Percentiles rank a stretch among this genome's conserved stretches.
Conservation (phyloP, 1,284 basidiomycete genomes). For the Coniophora puteana region DNA sequence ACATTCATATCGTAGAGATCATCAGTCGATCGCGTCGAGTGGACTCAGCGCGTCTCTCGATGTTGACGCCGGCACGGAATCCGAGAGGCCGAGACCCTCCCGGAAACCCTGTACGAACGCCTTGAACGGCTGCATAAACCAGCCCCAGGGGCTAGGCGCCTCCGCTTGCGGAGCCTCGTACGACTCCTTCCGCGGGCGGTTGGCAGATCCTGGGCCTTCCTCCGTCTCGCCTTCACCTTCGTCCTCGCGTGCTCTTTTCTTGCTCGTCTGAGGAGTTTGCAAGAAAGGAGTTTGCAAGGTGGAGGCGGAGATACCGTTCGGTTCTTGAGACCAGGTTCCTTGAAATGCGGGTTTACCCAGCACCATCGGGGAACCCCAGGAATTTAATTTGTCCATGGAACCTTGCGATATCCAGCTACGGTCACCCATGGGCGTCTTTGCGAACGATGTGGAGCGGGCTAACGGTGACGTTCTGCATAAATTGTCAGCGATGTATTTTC, state of each 20-base stretch:
- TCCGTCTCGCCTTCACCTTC: slow-evolving; percentile 29
- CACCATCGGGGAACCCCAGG: too few relatives aligned
- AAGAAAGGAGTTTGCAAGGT: slow-evolving; percentile 9
- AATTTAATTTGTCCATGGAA: too few relatives aligned
- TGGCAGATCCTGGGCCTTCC: slow-evolving; percentile 36
- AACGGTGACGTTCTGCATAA: slow-evolving; percentile 8
- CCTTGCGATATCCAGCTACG: too few relatives aligned
- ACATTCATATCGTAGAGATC: too few relatives aligned
- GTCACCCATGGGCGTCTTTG: slow-evolving; percentile 15
- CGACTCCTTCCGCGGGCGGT: slow-evolving; percentile 46
- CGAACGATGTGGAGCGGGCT: slow-evolving; percentile 18
- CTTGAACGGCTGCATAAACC: slow-evolving; percentile 58
- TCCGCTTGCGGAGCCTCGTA: slow-evolving; percentile 41
- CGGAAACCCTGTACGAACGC: slow-evolving; percentile 63
- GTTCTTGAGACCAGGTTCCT: too few relatives aligned
- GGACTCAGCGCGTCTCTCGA: too few relatives aligned
- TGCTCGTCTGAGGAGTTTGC: slow-evolving; percentile 25
- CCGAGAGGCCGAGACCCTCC: slow-evolving; percentile 49
- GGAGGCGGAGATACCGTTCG: too few relatives aligned
- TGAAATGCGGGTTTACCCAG: too few relatives aligned
- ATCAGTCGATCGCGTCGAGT: too few relatives aligned
- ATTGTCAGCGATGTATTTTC: slow-evolving; percentile 11
- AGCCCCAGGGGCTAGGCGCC: slow-evolving; percentile 42
- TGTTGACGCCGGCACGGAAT: slow-evolving; percentile 17
- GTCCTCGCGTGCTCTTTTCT: slow-evolving; percentile 47